phyloP scores from a whole-genome alignment of 352 stramenopile species.

The Phytopythium kandeliae region DNA sequence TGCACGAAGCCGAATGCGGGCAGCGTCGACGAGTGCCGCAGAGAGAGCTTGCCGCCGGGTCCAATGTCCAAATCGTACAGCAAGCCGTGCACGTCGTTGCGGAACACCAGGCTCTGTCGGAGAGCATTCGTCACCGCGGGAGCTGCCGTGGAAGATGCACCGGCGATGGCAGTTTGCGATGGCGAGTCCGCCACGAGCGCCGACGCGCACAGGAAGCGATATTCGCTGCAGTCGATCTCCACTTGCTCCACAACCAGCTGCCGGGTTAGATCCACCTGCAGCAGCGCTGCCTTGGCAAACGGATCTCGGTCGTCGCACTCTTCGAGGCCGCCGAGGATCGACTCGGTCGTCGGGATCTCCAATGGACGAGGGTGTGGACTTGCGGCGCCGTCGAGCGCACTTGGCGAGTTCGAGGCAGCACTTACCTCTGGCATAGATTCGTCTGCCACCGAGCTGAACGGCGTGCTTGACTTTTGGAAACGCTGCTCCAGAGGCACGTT shows the following conservation, averaged over 20 bases:
- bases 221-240: conserved; percentile 63
- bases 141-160: not conserved
- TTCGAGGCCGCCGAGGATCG: conserved; percentile 72
- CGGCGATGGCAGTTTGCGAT: conserved; percentile 6
- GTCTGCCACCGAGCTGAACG: conserved; percentile 61
- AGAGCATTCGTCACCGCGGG: not conserved
- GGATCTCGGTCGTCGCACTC: conserved; percentile 77
- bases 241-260: conserved; percentile 36
- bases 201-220: conserved; percentile 50
- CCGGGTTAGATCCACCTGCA: conserved; percentile 37
- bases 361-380: conserved; percentile 20
- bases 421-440: conserved; percentile 39
- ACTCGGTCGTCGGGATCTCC: conserved; percentile 67
- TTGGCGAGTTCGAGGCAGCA: conserved; percentile 4
- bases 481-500: conserved; percentile 49
- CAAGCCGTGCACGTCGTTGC: conserved; percentile 75
- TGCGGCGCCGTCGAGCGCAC: not conserved
- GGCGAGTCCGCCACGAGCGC: conserved; percentile 9
- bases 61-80: conserved; percentile 42
- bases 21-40: conserved; percentile 50
- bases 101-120: conserved; percentile 51
- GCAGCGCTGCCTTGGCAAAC: conserved; percentile 53
- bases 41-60: conserved; percentile 13
- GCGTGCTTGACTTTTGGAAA: conserved; percentile 77
- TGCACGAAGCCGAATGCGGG: conserved; percentile 83